A percentile compares a stretch with the other conserved stretches of the same genome.
phyloP scores from a whole-genome alignment of 108 stramenopile species.

The Chaetoceros tenuissimus region DNA sequence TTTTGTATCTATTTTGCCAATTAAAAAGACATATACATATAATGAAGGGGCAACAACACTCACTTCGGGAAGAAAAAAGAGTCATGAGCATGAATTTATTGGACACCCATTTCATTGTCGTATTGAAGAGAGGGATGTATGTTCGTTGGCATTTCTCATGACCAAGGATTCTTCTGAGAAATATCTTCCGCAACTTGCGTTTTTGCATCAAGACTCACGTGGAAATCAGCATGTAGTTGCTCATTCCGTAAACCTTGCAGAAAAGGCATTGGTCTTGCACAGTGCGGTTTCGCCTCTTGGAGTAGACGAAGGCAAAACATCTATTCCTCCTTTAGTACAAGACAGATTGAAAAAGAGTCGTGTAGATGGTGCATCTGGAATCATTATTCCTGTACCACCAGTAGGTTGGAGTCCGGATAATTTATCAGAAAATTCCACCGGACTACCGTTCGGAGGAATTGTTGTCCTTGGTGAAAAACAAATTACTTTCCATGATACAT shows the following conservation, averaged over 20 bases:
- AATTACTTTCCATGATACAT: slow-evolving; percentile 52
- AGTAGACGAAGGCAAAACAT: neutral
- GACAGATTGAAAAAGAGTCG: slow-evolving; percentile 25
- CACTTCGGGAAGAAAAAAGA: neutral
- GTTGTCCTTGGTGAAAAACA: slow-evolving; percentile 71
- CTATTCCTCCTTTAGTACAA: slow-evolving; percentile 15
- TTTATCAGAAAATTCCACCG: neutral
- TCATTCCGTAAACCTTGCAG: slow-evolving; percentile 40
- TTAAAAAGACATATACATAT: slow-evolving; percentile 20
- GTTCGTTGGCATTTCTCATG: slow-evolving; percentile 46
- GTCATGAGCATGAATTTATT: slow-evolving; percentile 11
- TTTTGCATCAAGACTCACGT: slow-evolving; percentile 69
- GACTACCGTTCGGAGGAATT: slow-evolving; percentile 43
- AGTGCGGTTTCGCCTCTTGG: neutral
- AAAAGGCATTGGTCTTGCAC: slow-evolving; percentile 31
- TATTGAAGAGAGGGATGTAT: slow-evolving; percentile 60
- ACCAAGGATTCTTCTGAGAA: slow-evolving; percentile 1
- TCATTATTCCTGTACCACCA: slow-evolving; percentile 61
- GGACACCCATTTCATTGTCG: slow-evolving; percentile 62
- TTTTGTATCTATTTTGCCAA: slow-evolving; percentile 54
- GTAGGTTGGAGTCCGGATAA: slow-evolving; percentile 19
- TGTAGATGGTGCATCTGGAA: slow-evolving; percentile 62
- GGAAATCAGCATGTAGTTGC: slow-evolving; percentile 61
- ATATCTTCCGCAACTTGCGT: slow-evolving; percentile 49
- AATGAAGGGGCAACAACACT: neutral